phyloP scores from a whole-genome alignment of 2,329 filamentous ascomycete species.

The Hypoxylon sp. region DNA sequence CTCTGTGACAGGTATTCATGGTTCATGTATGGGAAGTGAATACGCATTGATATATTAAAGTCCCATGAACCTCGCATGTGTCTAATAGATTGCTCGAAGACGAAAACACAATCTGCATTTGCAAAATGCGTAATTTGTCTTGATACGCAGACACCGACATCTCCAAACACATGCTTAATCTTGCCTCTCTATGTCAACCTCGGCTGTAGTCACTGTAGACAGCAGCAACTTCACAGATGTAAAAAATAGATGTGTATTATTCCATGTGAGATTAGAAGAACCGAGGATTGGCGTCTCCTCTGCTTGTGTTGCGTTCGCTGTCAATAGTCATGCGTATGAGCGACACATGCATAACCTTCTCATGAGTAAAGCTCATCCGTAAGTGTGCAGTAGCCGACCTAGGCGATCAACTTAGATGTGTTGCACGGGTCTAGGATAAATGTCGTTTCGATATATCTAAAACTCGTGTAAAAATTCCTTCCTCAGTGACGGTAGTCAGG shows the following conservation, averaged over 20 bases:
- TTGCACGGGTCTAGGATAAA: background rate
- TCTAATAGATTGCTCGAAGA: background rate
- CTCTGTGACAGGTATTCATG: too few species aligned
- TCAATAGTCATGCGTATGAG: slow-evolving; percentile 6
- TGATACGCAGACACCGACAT: background rate
- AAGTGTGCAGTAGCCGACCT: background rate
- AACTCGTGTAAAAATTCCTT: background rate
- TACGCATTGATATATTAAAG: background rate
- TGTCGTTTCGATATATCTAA: background rate
- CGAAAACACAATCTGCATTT: background rate
- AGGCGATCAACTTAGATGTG: slow-evolving; percentile 4
- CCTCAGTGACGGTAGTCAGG: background rate
- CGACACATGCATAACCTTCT: slow-evolving; percentile 1
- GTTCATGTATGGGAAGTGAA: background rate
- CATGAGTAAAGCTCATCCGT: background rate
- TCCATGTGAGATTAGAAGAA: slow-evolving; percentile 11
- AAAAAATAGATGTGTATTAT: background rate
- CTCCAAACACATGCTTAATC: slow-evolving; percentile 20
- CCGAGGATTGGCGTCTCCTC: background rate
- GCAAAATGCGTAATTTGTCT: background rate
- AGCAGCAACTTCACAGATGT: background rate
- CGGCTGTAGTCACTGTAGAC: slow-evolving; percentile 9
- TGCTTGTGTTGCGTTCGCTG: background rate
- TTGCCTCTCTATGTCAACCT: slow-evolving; percentile 3
- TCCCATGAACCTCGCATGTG: background rate